Evolutionary conservation across 352 stramenopile genomes (phyloP), one percentile per base, ranked within the genome.

Genomic region (Pythium coloratum): DNA sequence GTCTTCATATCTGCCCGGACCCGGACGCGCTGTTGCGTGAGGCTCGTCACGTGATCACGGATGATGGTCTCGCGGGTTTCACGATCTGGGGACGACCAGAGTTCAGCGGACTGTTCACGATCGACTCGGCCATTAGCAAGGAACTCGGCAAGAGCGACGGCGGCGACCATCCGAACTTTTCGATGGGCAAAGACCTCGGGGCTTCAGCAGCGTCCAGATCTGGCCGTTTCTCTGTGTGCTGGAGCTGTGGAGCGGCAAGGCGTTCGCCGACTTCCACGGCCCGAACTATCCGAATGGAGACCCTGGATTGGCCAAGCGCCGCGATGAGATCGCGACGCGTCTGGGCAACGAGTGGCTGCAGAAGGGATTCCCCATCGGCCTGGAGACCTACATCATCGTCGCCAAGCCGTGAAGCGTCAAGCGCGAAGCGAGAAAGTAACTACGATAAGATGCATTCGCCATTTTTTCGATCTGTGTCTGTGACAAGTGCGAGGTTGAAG

Each of bases 201-300:
- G 80, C 1, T 85, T 85, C 54, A 64, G 59, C 13, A 38, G 59
- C 20, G 66, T 84, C 20, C 63, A 70, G 64, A 74, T 83, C 18
- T 89, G 78, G 80, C 69, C 77, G 44, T 85, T 80, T 62, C 66
- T 80, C 32, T 80, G 71, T 42, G 69, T 89, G 0, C 58, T 80
- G 34, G 77, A 86, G 66, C 67, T 78, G 16, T 86, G 76, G 80
- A 81, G 71, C 49, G 77, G 71, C 26, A 69, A 55, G 34, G 69
- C 71, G 16, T 82, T 85, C 65, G 81, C 76, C 18, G 66, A 76
- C 8, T 84, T 81, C 33, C 66, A 75, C 24, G 30, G 73, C 10
- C 49, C 71, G 4, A 59, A 62, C 33, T 64, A 42, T 51, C 24
- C 33, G 0, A 32, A 76, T 5, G 72, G 78, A 0, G 70, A 84